A percentile compares a stretch with the other conserved stretches of the same genome.
phyloP scores from a whole-genome alignment of 345 rosid genomes.

The Ceriops tagal region DNA sequence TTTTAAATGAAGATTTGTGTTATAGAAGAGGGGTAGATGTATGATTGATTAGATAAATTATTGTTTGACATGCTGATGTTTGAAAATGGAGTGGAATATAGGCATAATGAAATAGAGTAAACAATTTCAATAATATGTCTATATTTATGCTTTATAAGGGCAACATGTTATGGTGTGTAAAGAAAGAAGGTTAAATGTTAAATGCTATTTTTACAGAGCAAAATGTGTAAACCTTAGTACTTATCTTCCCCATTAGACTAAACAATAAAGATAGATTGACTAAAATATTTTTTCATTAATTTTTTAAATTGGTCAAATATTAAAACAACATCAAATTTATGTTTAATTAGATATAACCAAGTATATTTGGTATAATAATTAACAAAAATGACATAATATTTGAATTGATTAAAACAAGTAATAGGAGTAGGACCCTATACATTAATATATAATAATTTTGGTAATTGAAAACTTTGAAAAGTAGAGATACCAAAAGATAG shows the following conservation, averaged over 20 bases:
- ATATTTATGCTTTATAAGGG: neutral
- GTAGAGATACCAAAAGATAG: neutral
- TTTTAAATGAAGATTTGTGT: neutral
- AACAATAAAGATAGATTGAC: neutral
- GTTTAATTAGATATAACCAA: neutral
- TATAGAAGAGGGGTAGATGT: neutral
- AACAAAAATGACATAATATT: neutral
- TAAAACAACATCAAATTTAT: neutral
- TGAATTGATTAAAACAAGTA: neutral
- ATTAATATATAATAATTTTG: neutral
- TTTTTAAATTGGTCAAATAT: neutral
- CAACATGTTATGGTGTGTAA: neutral
- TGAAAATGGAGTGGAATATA: neutral
- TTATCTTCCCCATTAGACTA: neutral
- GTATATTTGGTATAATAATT: neutral
- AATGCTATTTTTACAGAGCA: neutral
- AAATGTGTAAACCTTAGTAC: neutral
- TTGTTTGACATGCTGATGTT: neutral
- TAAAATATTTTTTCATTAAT: neutral
- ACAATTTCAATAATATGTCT: neutral
- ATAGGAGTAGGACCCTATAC: neutral
- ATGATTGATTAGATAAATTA: neutral
- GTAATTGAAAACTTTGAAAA: neutral
- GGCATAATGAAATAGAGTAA: neutral
- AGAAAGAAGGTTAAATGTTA: neutral